Evolutionary conservation across 495 filamentous ascomycete species (phyloP), one percentile per base, ranked within the genome.

Genomic region (Glarea lozoyensis): DNA sequence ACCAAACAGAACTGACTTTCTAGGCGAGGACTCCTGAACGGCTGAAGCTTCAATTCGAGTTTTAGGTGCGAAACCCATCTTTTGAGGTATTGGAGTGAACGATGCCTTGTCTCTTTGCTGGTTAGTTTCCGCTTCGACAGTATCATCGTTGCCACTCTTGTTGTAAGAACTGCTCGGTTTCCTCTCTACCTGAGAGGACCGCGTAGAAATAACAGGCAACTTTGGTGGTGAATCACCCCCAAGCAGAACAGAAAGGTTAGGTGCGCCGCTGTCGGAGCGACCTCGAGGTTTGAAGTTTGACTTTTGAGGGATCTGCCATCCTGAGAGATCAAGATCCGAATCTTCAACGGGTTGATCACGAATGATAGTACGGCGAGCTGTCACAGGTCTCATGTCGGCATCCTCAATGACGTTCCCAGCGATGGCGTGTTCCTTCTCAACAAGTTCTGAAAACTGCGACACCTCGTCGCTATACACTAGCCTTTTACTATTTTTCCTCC

Each of bases 281-380:
- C 48, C 60, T 10, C 60, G 60, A 15, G 72, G 70, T 0, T 67
- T 69, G 43, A 75, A 75, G 42, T 75, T 70, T 40, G 51, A 52
- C 53, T 73, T 72, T 37, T 73, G 69, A 20, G 63, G 61, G 31
- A 70, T 61, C 9, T 60, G 52, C 18, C 40, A 51, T 24, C 42
- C 43, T 15, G 53, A 50, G 12, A 50, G 35, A 29, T 53, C 48
- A 6, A 42, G 21, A 33, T 46, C 33, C 2, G 11, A 22, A 16
- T 32, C 37, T 30, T 34, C 42, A 11, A 13, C 11, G 9, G 38
- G 16, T 23, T 20, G 9, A 17, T 21, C 6, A 16, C 18, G 21
- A 1, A 10, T 17, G 6, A n/a, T 18, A 12, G 42, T 35, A 10
- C 37, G 45, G 32, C 53, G 35, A 11, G 45, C 37, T 2, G 44